Percentiles rank a stretch among this genome's conserved stretches.
Conservation (phyloP, 305 asterid genomes). For the Fraxinus angustifolia region DNA sequence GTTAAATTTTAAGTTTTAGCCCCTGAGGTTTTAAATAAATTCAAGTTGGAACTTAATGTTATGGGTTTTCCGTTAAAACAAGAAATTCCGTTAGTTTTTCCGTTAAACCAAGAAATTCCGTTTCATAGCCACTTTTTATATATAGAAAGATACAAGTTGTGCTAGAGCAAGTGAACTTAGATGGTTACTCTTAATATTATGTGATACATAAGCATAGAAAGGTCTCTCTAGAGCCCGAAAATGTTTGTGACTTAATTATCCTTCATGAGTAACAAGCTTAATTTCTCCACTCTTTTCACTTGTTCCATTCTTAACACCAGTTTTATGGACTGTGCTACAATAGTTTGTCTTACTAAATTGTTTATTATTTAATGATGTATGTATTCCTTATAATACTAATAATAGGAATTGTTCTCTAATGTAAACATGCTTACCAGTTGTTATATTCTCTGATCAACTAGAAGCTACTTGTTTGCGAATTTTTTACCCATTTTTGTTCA, state of each 20-base stretch:
- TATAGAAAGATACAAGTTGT: not conserved
- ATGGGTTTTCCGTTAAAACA: too few relatives aligned
- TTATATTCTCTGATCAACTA: not conserved
- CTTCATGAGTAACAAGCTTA: not conserved
- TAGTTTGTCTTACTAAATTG: not conserved
- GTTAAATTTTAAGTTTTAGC: too few relatives aligned
- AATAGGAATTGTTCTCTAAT: not conserved
- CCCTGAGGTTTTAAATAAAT: too few relatives aligned
- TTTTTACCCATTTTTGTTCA: conserved; percentile 4
- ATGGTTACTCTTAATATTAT: not conserved
- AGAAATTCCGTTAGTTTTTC: too few relatives aligned
- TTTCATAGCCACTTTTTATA: too few relatives aligned
- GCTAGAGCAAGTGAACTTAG: not conserved
- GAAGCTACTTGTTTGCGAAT: conserved; percentile 2
- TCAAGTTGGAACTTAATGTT: too few relatives aligned
- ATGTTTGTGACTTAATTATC: not conserved
- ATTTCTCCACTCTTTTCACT: not conserved
- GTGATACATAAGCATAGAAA: not conserved
- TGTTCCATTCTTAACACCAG: not conserved
- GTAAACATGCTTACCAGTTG: conserved; percentile 16
- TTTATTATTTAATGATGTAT: not conserved
- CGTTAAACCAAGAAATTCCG: too few relatives aligned
- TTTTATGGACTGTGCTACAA: not conserved
- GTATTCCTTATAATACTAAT: not conserved
- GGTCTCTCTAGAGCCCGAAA: not conserved